These are phyloP conservation scores for Streptanthus diversifolius DNA, from an alignment of 345 rosid genomes.

Conservation along the genomic window DNA sequence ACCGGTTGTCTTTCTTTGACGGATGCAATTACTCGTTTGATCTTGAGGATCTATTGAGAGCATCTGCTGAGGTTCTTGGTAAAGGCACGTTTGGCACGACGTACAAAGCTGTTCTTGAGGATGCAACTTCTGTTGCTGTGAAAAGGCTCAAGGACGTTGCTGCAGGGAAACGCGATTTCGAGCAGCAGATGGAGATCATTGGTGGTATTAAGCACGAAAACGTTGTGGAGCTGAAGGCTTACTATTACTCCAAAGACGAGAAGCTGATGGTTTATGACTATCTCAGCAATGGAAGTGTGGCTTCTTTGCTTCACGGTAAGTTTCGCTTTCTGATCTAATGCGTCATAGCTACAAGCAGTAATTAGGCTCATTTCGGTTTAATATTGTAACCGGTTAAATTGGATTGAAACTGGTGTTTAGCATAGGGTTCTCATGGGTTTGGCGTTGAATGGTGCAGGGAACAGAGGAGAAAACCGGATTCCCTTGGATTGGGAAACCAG, in stretches of 20 bases:
- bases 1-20: constrained; percentile 82
- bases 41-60: constrained; percentile 94
- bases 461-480: constrained; percentile 59
- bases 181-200: constrained; percentile 93
- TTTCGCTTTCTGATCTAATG: not conserved
- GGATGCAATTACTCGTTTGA: constrained; percentile 88
- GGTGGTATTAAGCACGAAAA: constrained; percentile 79
- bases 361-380: not conserved
- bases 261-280: constrained; percentile 90
- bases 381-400: too few species aligned
- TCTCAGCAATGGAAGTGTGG: constrained; percentile 65
- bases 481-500: constrained; percentile 83
- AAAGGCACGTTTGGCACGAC: constrained; percentile 93
- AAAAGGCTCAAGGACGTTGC: constrained; percentile 92
- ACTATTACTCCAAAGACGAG: constrained; percentile 92
- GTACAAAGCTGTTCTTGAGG: constrained; percentile 60
- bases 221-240: constrained; percentile 87
- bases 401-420: too few species aligned
- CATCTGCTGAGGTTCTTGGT: constrained; percentile 97
- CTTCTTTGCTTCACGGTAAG: constrained; percentile 79
- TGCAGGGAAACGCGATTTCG: constrained; percentile 80
- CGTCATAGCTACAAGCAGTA: not conserved
- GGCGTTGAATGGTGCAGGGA: constrained; percentile 27
- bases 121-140: constrained; percentile 69
- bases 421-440: not conserved